phyloP scores from a whole-genome alignment of 2,329 filamentous ascomycete genomes.

The Talaromyces funiculosus region DNA sequence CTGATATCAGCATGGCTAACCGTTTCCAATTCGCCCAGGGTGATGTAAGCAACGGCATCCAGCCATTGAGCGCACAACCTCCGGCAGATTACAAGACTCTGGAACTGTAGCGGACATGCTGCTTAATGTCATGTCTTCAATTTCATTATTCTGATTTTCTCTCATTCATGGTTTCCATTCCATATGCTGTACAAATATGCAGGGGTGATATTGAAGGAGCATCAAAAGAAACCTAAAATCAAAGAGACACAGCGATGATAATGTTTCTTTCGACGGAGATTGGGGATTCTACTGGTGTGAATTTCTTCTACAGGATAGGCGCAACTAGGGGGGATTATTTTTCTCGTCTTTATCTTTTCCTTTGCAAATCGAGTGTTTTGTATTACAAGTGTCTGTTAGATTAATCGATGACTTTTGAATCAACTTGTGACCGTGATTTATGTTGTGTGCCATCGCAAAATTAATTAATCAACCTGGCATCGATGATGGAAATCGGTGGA shows the following conservation, averaged over 20 bases:
- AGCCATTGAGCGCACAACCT: constrained; percentile 37
- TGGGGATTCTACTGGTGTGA: not conserved
- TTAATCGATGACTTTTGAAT: constrained; percentile 1
- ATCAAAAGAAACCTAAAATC: not conserved
- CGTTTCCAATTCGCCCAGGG: constrained; percentile 36
- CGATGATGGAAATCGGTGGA: too few species aligned
- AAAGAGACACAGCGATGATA: not conserved
- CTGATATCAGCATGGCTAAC: constrained; percentile 32
- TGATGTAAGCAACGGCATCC: constrained; percentile 27
- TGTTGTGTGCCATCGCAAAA: not conserved
- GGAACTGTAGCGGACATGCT: constrained; percentile 30
- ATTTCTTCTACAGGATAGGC: constrained; percentile 7
- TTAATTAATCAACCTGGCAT: too few species aligned
- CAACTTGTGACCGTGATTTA: not conserved
- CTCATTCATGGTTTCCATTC: not conserved
- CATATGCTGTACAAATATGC: constrained; percentile 9
- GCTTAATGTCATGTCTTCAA: not conserved
- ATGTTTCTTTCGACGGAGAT: not conserved
- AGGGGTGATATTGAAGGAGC: not conserved
- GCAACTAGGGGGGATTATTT: constrained; percentile 12
- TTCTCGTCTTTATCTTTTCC: not conserved
- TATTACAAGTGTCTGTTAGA: constrained; percentile 7
- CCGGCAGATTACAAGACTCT: constrained; percentile 39
- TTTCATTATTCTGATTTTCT: not conserved
- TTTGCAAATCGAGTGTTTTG: not conserved